Evolutionary conservation across 371 early-diverging fungal species (phyloP).

Genomic region (Amoeboaphelidium protococcarum): DNA sequence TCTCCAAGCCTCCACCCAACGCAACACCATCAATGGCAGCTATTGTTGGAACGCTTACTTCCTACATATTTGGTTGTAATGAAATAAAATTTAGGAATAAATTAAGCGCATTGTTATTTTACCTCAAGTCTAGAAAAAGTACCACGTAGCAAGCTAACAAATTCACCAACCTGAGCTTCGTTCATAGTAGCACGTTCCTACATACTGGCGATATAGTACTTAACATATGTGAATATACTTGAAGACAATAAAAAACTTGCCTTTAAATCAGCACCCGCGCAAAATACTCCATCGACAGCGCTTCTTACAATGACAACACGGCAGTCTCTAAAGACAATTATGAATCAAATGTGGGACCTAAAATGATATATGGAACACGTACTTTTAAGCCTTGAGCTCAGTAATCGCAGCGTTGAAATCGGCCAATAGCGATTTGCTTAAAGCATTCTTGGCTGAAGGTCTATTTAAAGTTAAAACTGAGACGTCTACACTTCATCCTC

Average conservation of each 20-base stretch:
- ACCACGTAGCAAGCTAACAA: slow-evolving; percentile 42
- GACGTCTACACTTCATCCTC: no score
- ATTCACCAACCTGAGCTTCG: slow-evolving; percentile 46
- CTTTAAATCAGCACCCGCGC: slow-evolving; percentile 89
- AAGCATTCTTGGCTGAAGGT: no score
- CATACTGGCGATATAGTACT: not conserved
- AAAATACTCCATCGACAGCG: slow-evolving; percentile 58
- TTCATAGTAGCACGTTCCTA: slow-evolving; percentile 71
- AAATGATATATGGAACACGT: slow-evolving; percentile 54
- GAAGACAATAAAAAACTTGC: slow-evolving; percentile 12
- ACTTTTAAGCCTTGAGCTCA: no score
- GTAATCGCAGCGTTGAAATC: no score
- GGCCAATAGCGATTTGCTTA: no score
- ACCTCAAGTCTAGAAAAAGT: slow-evolving; percentile 62
- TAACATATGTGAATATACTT: not conserved
- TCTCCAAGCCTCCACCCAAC: slow-evolving; percentile 78
- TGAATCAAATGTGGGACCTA: slow-evolving; percentile 61
- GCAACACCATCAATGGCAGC: slow-evolving; percentile 85
- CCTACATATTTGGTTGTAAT: slow-evolving; percentile 12
- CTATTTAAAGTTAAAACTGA: no score
- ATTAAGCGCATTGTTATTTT: slow-evolving; percentile 1
- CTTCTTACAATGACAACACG: slow-evolving; percentile 62
- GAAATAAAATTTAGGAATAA: not conserved
- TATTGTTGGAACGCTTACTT: slow-evolving; percentile 73
- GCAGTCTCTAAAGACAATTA: slow-evolving; percentile 83